phyloP scores from a whole-genome alignment of 139 green algal species.

The Volvox reticuliferus region DNA sequence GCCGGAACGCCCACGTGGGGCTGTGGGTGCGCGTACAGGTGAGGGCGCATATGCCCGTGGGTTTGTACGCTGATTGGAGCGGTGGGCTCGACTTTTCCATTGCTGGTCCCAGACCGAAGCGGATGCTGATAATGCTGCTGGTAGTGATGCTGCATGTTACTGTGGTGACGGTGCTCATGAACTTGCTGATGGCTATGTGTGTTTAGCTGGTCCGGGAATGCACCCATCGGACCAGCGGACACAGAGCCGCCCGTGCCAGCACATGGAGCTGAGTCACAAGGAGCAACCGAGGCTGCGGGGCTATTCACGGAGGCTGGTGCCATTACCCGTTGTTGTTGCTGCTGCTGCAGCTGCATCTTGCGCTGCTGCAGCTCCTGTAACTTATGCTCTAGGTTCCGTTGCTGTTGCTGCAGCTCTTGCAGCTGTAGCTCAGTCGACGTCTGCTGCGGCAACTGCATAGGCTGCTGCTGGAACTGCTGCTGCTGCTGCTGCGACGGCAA shows the following conservation, averaged over 20 bases:
- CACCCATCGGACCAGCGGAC: too few relatives aligned
- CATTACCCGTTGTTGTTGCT: slow-evolving; percentile 6
- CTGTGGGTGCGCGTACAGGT: too few relatives aligned
- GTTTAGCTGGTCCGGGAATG: too few relatives aligned
- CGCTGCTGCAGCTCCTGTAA: neutral
- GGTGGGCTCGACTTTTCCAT: too few relatives aligned
- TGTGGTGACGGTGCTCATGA: neutral
- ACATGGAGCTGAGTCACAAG: too few relatives aligned
- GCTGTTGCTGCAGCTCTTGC: neutral
- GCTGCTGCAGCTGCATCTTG: neutral
- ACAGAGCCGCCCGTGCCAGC: too few relatives aligned
- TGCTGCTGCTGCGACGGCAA: neutral
- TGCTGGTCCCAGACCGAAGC: too few relatives aligned
- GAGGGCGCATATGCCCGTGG: too few relatives aligned
- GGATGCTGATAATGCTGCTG: neutral
- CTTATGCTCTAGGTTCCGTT: neutral
- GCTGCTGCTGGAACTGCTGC: neutral
- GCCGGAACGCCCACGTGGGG: too few relatives aligned
- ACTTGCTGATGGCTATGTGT: neutral
- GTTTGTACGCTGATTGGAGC: too few relatives aligned
- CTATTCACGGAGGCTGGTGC: too few relatives aligned
- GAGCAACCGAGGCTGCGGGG: too few relatives aligned
- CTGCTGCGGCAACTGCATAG: neutral
- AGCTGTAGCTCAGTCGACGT: neutral
- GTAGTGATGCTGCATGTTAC: neutral